Conservation (phyloP, 768 basidiomycete genomes). For the Amylocystis lapponica region DNA sequence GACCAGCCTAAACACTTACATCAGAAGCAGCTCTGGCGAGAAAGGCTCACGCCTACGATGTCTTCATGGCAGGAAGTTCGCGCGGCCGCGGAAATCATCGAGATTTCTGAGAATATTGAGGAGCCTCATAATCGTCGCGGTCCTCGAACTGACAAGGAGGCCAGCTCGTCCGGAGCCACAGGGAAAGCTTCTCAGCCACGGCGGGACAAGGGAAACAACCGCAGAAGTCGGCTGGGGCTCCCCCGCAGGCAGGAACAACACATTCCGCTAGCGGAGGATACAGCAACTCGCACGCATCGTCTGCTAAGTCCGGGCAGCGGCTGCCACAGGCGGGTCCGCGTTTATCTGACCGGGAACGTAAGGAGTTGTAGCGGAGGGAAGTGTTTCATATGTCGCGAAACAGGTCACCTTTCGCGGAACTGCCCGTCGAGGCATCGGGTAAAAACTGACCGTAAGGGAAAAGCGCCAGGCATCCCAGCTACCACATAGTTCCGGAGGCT, state of each 20-base stretch:
- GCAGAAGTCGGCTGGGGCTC: background rate
- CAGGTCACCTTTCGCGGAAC: slow-evolving; percentile 5
- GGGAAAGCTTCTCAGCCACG: background rate
- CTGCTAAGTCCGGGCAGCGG: background rate
- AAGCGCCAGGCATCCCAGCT: background rate
- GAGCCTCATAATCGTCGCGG: background rate
- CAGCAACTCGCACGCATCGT: background rate
- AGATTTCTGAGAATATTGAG: slow-evolving; percentile 7
- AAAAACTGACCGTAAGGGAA: background rate
- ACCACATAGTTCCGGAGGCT: background rate
- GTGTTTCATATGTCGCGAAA: slow-evolving; percentile 10
- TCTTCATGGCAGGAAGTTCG: background rate
- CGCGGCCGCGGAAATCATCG: background rate
- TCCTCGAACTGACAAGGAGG: background rate
- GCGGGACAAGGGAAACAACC: background rate
- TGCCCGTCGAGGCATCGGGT: background rate
- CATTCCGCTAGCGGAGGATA: background rate
- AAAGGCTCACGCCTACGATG: background rate
- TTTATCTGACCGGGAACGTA: slow-evolving; percentile 2
- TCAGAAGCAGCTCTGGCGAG: slow-evolving; percentile 1
- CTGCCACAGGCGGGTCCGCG: background rate
- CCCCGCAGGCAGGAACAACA: background rate
- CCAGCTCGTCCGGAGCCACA: no score
- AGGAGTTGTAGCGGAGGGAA: background rate
- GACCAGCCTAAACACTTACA: background rate